These are phyloP conservation scores for Diutina mesorugosa DNA, from an alignment of 1,139 yeast genomes.

Conservation along the genomic window DNA sequence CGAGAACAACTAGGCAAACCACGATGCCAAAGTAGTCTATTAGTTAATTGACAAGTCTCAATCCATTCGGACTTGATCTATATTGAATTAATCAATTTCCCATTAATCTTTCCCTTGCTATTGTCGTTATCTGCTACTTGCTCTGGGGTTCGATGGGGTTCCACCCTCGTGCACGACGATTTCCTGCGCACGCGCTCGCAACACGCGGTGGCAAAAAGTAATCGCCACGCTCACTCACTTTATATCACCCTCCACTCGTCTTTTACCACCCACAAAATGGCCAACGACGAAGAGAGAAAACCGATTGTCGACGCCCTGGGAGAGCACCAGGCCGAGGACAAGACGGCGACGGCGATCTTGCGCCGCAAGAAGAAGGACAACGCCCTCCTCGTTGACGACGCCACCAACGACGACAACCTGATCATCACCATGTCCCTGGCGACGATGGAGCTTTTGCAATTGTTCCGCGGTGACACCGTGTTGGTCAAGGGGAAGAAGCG, in stretches of 20 bases:
- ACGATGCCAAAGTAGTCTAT: no score
- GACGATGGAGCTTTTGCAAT: conserved; percentile 89
- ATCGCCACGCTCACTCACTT: background rate
- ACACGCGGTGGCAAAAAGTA: background rate
- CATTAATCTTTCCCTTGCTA: no score
- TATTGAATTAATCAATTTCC: no score
- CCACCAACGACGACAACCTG: conserved; percentile 92
- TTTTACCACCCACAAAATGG: background rate
- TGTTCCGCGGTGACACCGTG: conserved; percentile 97
- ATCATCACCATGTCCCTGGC: conserved; percentile 89
- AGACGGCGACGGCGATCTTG: conserved; percentile 93
- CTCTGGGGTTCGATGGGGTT: background rate
- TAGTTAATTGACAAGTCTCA: no score
- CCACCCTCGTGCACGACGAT: background rate
- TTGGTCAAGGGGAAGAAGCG: conserved; percentile 96
- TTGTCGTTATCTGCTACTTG: no score
- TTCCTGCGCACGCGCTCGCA: background rate
- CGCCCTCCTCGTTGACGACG: conserved; percentile 88
- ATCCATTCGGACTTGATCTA: no score
- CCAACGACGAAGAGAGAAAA: conserved; percentile 12
- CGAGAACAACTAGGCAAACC: no score
- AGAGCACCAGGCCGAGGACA: conserved; percentile 47
- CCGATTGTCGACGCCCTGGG: conserved; percentile 35
- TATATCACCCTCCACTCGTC: background rate
- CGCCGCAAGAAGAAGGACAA: conserved; percentile 98